Evolutionary conservation across 1,284 basidiomycete genomes (phyloP).

Genomic region (Sanguinoderma infundibulare): DNA sequence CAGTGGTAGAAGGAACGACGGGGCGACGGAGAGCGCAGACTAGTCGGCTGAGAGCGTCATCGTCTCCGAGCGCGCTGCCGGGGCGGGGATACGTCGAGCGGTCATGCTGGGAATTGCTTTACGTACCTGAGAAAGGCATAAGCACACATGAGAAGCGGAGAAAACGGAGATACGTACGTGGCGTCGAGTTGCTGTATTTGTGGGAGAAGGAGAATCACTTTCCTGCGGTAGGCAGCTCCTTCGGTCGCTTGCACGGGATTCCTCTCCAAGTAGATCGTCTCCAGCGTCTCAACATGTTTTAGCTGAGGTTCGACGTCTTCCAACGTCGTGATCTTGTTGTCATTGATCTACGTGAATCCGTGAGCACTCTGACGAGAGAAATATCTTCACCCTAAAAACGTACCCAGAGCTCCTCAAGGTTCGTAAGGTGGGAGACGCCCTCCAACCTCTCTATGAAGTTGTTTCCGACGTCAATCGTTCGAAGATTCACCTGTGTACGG

Average conservation of each 20-base stretch:
- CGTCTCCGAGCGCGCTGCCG: neutral
- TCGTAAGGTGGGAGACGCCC: constrained; percentile 76
- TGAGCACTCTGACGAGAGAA: neutral
- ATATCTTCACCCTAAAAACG: constrained; percentile 27
- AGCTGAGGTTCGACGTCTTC: constrained; percentile 76
- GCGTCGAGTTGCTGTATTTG: constrained; percentile 95
- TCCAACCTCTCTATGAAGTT: constrained; percentile 86
- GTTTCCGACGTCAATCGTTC: constrained; percentile 86
- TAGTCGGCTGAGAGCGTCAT: neutral
- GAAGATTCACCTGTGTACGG: constrained; percentile 70
- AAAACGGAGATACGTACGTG: constrained; percentile 61
- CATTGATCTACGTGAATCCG: constrained; percentile 71
- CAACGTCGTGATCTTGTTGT: constrained; percentile 82
- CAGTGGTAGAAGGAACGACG: constrained; percentile 20
- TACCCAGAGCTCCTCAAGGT: constrained; percentile 95
- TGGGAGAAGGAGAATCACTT: constrained; percentile 87
- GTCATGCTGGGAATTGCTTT: constrained; percentile 9
- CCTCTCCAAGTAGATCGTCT: constrained; percentile 93
- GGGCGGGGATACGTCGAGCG: neutral
- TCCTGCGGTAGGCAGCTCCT: constrained; percentile 83
- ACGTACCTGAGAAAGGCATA: constrained; percentile 19
- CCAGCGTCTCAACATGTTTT: constrained; percentile 66
- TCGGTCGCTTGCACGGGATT: constrained; percentile 91
- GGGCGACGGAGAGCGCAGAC: neutral
- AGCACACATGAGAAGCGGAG: neutral